These are phyloP conservation scores for Neobulgaria alba DNA, from an alignment of 2,329 filamentous ascomycete genomes.

Conservation along the genomic window DNA sequence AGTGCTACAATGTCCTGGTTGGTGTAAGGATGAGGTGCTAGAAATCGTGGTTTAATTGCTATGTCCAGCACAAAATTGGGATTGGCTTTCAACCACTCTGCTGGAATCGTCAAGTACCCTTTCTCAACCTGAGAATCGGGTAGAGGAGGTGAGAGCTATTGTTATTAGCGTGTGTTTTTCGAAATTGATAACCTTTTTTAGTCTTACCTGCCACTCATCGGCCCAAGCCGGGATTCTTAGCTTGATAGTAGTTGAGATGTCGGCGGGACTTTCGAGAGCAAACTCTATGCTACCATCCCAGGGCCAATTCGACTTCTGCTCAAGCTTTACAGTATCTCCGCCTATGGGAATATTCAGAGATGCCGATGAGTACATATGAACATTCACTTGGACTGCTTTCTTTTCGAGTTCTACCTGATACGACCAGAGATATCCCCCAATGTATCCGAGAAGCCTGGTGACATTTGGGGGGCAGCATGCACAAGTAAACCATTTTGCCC, in stretches of 20 bases:
- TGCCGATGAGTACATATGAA: slow-evolving; percentile 48
- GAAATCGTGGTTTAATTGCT: slow-evolving; percentile 39
- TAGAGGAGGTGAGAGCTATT: slow-evolving; percentile 5
- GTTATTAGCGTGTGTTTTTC: slow-evolving; percentile 19
- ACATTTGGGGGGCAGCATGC: slow-evolving; percentile 56
- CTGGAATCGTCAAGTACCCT: slow-evolving; percentile 41
- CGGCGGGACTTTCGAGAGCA: slow-evolving; percentile 28
- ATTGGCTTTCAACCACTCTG: slow-evolving; percentile 33
- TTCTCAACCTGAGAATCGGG: slow-evolving; percentile 28
- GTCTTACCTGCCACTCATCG: slow-evolving; percentile 25
- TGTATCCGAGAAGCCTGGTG: slow-evolving; percentile 43
- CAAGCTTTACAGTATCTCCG: slow-evolving; percentile 32
- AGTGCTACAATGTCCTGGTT: slow-evolving; percentile 46
- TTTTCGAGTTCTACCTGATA: slow-evolving; percentile 27
- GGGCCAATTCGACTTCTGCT: slow-evolving; percentile 47
- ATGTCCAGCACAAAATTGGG: slow-evolving; percentile 37
- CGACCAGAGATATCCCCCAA: slow-evolving; percentile 49
- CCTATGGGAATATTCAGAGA: slow-evolving; percentile 33
- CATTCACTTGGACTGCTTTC: slow-evolving; percentile 36
- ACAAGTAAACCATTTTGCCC: slow-evolving; percentile 49
- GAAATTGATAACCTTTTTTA: background rate
- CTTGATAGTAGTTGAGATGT: slow-evolving; percentile 33
- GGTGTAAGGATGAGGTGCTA: slow-evolving; percentile 47
- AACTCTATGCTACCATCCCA: slow-evolving; percentile 46
- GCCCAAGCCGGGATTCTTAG: slow-evolving; percentile 49